Base-by-base conservation (phyloP, 345 rosid genomes). In the Euphorbia peplus region DNA sequence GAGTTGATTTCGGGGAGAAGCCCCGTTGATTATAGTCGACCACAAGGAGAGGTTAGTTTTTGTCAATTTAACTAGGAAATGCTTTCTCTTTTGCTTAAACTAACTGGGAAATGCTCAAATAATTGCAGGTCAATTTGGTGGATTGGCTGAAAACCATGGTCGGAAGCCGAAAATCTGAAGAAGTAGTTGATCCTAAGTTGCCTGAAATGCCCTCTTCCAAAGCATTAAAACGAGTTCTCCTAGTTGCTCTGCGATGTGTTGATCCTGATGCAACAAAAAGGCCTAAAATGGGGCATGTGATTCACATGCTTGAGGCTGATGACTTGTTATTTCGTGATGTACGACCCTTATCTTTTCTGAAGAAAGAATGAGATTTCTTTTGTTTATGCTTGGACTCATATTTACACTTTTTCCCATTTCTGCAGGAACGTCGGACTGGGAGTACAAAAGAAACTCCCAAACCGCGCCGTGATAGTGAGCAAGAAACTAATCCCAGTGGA, bases 251-350 rank as follows among this genome's bases (percentile, higher is more conserved):
- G 54, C 84, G 91, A 56, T 93, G 98, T 74, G 97, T 93, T 64
- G 98, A 93, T 74, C 97, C 98, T 8, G 98, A 93, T 52, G 97
- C 92, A 19, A 86, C 89, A 53, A 93, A 89, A 79, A 85, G 98
- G 73, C 98, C 98, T 54, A 93, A 89, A 81, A 93, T 93, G 97
- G 97, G 96, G 53, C 88, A 93, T 68, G 85, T 93, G 48, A 88
- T 93, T 78, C 98, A 93, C 86, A 91, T 91, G 98, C 96, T 93
- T n/a, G 98, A 91, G 83, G 92, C 96, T 9, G 98, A 93, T 74
- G 91, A 91, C 79, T 73, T 93, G 78, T 78, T 91, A 76, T 82
- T 80, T 76, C 90, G 79, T 30, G 91, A 93, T 70, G 98, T 91
- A 85, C 29, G 87, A 74, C 22, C 67, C 54, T 19, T 57, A 48